A percentile compares a stretch with the other conserved stretches of the same genome.
phyloP scores from a whole-genome alignment of 352 stramenopile genomes.

The Globisporangium irregulare region DNA sequence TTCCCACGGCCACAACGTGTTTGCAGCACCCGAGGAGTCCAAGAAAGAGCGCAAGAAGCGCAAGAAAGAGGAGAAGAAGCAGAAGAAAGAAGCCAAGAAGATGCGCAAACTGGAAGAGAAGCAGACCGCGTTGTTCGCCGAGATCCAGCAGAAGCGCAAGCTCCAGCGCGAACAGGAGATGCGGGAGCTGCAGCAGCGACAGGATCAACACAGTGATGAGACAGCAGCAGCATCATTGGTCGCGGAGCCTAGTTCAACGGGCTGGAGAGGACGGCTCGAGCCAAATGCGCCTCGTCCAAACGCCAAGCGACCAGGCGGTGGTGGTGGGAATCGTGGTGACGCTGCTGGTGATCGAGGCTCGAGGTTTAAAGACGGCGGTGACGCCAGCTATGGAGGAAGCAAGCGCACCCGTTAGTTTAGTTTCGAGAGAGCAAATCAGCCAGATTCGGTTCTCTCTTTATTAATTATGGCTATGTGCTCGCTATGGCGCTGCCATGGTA shows the following conservation, averaged over 20 bases:
- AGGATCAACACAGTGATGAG: constrained; percentile 8
- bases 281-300: constrained; percentile 25
- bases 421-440: not conserved
- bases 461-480: not conserved
- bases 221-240: constrained; percentile 6
- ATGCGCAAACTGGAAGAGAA: constrained; percentile 53
- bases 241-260: constrained; percentile 42
- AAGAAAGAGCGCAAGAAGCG: constrained; percentile 59
- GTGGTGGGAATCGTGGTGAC: not conserved
- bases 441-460: not conserved
- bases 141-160: constrained; percentile 44
- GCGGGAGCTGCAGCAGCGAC: constrained; percentile 13
- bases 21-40: constrained; percentile 54
- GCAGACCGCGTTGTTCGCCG: constrained; percentile 39
- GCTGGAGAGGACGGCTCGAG: constrained; percentile 65
- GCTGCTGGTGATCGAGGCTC: constrained; percentile 5
- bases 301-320: constrained; percentile 5
- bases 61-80: constrained; percentile 55
- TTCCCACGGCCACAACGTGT: constrained; percentile 79
- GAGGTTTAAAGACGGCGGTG: constrained; percentile 17
- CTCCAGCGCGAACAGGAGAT: constrained; percentile 25
- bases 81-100: constrained; percentile 48
- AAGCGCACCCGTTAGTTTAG: constrained; percentile 40
- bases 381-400: constrained; percentile 60
- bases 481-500: not conserved